Evolutionary conservation across 345 rosid genomes (phyloP), one percentile per base, ranked within the genome.

Genomic region (Eucalyptus erythrocorys): DNA sequence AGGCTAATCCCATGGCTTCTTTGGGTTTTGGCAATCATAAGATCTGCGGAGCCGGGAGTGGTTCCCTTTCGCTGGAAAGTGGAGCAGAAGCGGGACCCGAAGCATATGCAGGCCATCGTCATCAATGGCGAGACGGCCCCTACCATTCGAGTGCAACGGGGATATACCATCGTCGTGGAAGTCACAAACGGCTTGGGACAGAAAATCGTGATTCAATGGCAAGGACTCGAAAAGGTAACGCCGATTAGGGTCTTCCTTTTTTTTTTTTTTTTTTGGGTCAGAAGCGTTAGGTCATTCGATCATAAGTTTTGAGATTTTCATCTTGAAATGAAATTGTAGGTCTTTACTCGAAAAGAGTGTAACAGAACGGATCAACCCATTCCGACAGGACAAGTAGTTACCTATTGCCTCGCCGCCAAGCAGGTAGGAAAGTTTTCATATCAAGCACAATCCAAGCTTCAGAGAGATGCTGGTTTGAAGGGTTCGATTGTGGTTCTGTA

Each of bases 11-110:
- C 3, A 55, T 10, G 6, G 30, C 30, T 55, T 55, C 30, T 55
- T 55, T 24, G 30, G 8, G 22, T 55, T 3, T 10, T 2, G 0
- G 61, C 61, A 9, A 24, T 55, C 0, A 10, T 24, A 0, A 0
- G 30, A 2, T 9, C 0, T 0, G 61, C 61, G 12, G 61, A 57
- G 30, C 30, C 61, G 30, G 4, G 30, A 22, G 0, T 0, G 27
- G 2, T 55, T 0, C 3, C 3, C 13, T 9, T 8, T 26, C 55
- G 55, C 10, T 53, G 57, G 57, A 4, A 53, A 4, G 57, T 53
- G 57, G 24, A 19, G 26, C 4, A 19, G 2, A 21, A 3, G 57
- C 1, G 7, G 26, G 26, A 3, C 26, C 0, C 26, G 10, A 53
- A 53, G 10, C 9, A 53, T 53, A 1, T 53, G 3, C 24, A 19